Conservation (phyloP, 2,329 filamentous ascomycete genomes). For the Diplodia scrobiculata region DNA sequence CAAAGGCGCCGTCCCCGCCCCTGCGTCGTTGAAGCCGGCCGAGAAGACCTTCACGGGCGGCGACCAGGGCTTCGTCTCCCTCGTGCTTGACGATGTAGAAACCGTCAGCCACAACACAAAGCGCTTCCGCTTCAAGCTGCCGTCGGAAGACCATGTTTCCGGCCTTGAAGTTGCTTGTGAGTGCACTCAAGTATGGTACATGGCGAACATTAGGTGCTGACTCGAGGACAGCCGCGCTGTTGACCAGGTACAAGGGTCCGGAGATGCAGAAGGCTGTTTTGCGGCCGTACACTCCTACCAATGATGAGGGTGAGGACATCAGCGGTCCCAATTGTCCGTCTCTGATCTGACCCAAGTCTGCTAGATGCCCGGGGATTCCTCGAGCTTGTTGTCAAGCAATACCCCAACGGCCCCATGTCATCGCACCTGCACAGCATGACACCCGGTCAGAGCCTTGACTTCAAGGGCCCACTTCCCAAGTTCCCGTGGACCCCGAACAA, state of each 20-base stretch:
- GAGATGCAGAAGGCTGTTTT: slow-evolving; percentile 82
- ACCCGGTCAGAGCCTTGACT: slow-evolving; percentile 77
- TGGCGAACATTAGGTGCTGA: not conserved
- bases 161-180: slow-evolving; percentile 76
- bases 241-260: slow-evolving; percentile 89
- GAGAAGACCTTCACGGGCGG: slow-evolving; percentile 71
- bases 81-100: slow-evolving; percentile 78
- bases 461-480: slow-evolving; percentile 96
- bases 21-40: slow-evolving; percentile 43
- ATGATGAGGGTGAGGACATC: slow-evolving; percentile 69
- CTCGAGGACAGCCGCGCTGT: slow-evolving; percentile 62
- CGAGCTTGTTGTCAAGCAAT: slow-evolving; percentile 89
- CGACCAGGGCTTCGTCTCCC: slow-evolving; percentile 83
- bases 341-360: not conserved
- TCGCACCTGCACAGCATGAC: slow-evolving; percentile 81
- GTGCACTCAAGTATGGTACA: slow-evolving; percentile 30
- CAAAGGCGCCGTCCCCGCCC: slow-evolving; percentile 34
- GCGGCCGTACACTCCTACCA: slow-evolving; percentile 89
- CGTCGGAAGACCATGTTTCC: slow-evolving; percentile 79
- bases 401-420: slow-evolving; percentile 89
- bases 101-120: slow-evolving; percentile 93
- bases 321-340: not conserved
- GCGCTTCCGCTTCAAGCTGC: slow-evolving; percentile 83
- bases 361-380: slow-evolving; percentile 74
- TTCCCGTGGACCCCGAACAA: slow-evolving; percentile 90